Evolutionary conservation across 768 basidiomycete species (phyloP), one percentile per base, ranked within the genome.

Genomic region (Phaeolepiota aurea): DNA sequence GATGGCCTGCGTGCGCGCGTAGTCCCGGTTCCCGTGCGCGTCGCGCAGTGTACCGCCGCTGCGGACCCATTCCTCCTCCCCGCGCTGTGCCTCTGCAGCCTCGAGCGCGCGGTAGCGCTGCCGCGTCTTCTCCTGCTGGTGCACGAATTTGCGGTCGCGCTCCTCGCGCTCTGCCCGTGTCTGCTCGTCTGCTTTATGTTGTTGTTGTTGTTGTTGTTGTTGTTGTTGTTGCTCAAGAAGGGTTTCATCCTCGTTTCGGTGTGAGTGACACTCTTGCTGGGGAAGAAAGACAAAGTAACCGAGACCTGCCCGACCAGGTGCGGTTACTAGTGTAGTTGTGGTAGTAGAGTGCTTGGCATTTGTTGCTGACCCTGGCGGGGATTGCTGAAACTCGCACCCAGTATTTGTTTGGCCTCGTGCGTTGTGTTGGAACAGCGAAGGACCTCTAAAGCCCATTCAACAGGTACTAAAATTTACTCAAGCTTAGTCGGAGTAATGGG

Each of bases 11-110:
- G 76, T 80, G 37, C 74, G 66, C n/a, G 49, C 62, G 48, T 55
- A 57, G 51, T 80, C 77, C 32, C 74, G 63, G 39, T 58, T 63
- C 5, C 77, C 77, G 9, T 59, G 46, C 23, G 58, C 58, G 49
- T 77, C 73, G 31, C 76, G 66, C 20, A 81, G 62, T 15, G 74
- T 53, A 2, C 77, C 76, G 18, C 79, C 79, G 7, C 65, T 69
- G 7, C 73, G 66, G 1, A 81, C 78, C 75, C 78, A 81, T 11
- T 69, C 71, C 39, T 75, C 64, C 52, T 80, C 79, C 20, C 71
- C 72, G 33, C 54, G 55, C n/a, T 62, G 57, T 10, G 66, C 66
- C 34, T 72, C 67, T n/a, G 49, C 62, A 5, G 54, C 63, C 41
- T 72, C 69, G 4, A 44, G 32, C n/a, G 48, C 55, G 10, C 57